These are phyloP conservation scores for Neurospora tetrasperma DNA, from an alignment of 495 filamentous ascomycete genomes.

Conservation along the genomic window DNA sequence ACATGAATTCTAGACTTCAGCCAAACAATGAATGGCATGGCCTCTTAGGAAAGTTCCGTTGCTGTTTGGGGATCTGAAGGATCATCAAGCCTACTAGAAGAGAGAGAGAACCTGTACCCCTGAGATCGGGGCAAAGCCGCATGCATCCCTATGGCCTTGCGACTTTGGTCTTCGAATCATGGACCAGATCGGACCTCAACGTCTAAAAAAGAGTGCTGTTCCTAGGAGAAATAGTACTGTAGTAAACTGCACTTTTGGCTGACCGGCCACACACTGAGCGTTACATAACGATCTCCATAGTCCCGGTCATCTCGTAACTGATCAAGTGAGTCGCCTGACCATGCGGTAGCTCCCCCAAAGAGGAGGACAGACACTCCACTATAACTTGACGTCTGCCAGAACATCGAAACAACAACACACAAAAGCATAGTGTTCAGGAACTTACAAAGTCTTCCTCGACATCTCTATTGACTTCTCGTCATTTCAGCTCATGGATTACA, in stretches of 20 bases:
- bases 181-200: not conserved
- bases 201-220: not conserved
- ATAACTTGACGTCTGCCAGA: not conserved
- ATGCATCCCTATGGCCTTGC: not conserved
- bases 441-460: not conserved
- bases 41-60: not conserved
- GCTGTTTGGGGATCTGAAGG: not conserved
- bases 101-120: not conserved
- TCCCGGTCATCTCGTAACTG: no score
- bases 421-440: not conserved
- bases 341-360: not conserved
- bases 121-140: not conserved
- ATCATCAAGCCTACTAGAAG: not conserved
- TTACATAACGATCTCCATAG: no score
- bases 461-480: not conserved
- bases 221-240: no score
- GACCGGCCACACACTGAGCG: not conserved
- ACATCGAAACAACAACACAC: not conserved
- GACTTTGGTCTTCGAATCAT: not conserved
- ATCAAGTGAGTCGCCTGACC: no score
- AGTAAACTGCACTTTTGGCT: no score
- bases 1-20: not conserved
- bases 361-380: not conserved
- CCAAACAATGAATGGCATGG: not conserved
- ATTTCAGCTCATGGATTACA: not conserved